Base-by-base conservation (phyloP, 495 filamentous ascomycete species). In the Penicillium coprophilum region DNA sequence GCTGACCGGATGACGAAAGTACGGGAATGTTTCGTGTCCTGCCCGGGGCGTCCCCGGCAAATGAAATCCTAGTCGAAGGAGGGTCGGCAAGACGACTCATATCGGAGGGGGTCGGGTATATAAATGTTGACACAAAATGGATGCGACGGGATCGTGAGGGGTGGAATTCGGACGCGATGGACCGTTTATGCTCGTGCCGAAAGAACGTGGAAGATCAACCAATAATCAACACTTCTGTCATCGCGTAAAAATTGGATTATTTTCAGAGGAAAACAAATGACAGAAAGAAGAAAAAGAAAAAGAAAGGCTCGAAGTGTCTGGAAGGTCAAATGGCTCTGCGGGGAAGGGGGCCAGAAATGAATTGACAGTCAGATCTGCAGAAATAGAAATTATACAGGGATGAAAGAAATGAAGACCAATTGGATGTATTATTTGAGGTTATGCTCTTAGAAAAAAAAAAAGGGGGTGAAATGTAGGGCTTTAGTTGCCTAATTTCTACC, bases 1-100 rank as follows among this genome's bases (percentile, higher is more conserved):
- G 67, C 20, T 63, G 68, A 34, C 64, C 61, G 17, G 78, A 76
- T 17, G 71, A 63, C 39, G 74, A 72, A 44, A 82, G 71, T 47
- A 82, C 70, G 46, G 79, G 71, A 53, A 80, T 66, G 50, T 76
- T 75, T 61, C 74, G 73, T 50, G 70, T 75, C 45, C 66, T 75
- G 32, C 73, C 67, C 44, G 71, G 64, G 44, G 62, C 71, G 68
- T 74, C 68, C 61, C 65, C 68, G 60, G 73, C 46, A 50, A 75
- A 69, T 23, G 63, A 59, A 53, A 62, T 72, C 70, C 74, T 68
- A 20, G 63, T 59, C 36, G 74, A 68, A 39, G 71, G 75, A 44
- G 66, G 69, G 59, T 77, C 76, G 64, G 73, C 76, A 61, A 76
- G 64, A 60, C 76, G 62, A 60, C 68, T 78, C 76, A 78, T 78